phyloP scores from a whole-genome alignment of 805 yeast genomes.

The Wickerhamomyces alni region DNA sequence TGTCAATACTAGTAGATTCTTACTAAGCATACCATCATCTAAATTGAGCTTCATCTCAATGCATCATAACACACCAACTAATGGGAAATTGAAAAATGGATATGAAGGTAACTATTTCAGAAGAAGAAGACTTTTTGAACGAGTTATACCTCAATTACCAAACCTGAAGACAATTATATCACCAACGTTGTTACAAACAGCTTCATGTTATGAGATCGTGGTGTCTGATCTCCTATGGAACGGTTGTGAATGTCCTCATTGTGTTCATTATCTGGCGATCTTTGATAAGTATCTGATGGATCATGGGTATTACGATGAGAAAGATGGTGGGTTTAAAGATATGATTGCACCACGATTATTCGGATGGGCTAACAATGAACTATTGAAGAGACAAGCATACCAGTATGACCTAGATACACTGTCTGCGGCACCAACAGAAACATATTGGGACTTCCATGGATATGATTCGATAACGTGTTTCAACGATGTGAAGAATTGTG shows the following conservation, averaged over 20 bases:
- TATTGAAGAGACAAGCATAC: slow-evolving; percentile 30
- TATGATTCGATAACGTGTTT: slow-evolving; percentile 36
- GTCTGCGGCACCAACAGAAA: slow-evolving; percentile 26
- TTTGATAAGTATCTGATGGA: slow-evolving; percentile 58
- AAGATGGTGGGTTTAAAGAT: slow-evolving; percentile 46
- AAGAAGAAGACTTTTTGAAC: slow-evolving; percentile 45
- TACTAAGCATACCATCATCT: slow-evolving; percentile 28
- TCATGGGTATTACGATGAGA: slow-evolving; percentile 52
- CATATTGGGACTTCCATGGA: slow-evolving; percentile 46
- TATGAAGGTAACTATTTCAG: slow-evolving; percentile 69
- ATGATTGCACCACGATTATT: slow-evolving; percentile 53
- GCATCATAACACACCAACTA: slow-evolving; percentile 52
- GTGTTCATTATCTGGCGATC: slow-evolving; percentile 39
- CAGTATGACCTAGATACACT: slow-evolving; percentile 28
- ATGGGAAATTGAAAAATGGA: slow-evolving; percentile 56
- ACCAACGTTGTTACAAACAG: slow-evolving; percentile 54
- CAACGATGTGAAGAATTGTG: slow-evolving; percentile 30
- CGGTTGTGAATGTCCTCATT: slow-evolving; percentile 62
- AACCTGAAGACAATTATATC: slow-evolving; percentile 40
- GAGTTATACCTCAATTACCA: slow-evolving; percentile 39
- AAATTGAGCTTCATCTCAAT: slow-evolving; percentile 39
- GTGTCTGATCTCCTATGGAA: slow-evolving; percentile 72
- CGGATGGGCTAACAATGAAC: slow-evolving; percentile 42
- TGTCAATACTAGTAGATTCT: slow-evolving; percentile 36
- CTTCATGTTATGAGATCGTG: slow-evolving; percentile 64